phyloP scores from a whole-genome alignment of 2,329 filamentous ascomycete genomes.

The Ascochyta fabae region DNA sequence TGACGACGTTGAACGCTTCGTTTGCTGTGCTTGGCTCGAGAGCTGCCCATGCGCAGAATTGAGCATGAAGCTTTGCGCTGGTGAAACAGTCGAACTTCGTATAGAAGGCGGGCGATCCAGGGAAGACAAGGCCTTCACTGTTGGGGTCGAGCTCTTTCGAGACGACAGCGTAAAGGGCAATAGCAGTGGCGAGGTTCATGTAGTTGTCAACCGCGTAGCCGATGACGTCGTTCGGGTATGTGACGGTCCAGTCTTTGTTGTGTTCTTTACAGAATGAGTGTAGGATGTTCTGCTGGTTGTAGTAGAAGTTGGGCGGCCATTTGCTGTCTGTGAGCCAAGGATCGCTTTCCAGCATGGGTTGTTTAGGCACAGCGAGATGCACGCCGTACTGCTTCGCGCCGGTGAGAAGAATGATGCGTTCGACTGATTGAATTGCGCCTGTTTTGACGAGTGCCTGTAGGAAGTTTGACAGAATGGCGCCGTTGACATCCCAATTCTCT shows the following conservation, averaged over 20 bases:
- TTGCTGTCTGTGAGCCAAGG: constrained; percentile 51
- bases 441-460: constrained; percentile 54
- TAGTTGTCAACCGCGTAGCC: constrained; percentile 51
- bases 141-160: constrained; percentile 36
- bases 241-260: constrained; percentile 52
- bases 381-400: constrained; percentile 62
- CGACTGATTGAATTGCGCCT: constrained; percentile 51
- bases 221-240: constrained; percentile 56
- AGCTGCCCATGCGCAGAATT: constrained; percentile 44
- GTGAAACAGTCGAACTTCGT: constrained; percentile 41
- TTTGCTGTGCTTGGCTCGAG: constrained; percentile 44
- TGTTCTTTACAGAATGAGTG: constrained; percentile 37
- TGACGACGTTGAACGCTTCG: constrained; percentile 53
- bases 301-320: constrained; percentile 58
- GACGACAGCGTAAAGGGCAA: constrained; percentile 40
- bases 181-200: constrained; percentile 43
- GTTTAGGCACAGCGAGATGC: constrained; percentile 57
- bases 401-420: constrained; percentile 58
- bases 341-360: constrained; percentile 57
- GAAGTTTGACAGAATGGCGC: constrained; percentile 58
- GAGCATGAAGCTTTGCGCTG: constrained; percentile 29
- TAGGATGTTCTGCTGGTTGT: constrained; percentile 57
- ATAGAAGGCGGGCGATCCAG: constrained; percentile 39
- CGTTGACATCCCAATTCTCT: constrained; percentile 50
- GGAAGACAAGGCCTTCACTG: constrained; percentile 26